Percentiles rank a stretch among this genome's conserved stretches.
Conservation (phyloP, 2,329 filamentous ascomycete genomes). For the Claviceps pusilla region DNA sequence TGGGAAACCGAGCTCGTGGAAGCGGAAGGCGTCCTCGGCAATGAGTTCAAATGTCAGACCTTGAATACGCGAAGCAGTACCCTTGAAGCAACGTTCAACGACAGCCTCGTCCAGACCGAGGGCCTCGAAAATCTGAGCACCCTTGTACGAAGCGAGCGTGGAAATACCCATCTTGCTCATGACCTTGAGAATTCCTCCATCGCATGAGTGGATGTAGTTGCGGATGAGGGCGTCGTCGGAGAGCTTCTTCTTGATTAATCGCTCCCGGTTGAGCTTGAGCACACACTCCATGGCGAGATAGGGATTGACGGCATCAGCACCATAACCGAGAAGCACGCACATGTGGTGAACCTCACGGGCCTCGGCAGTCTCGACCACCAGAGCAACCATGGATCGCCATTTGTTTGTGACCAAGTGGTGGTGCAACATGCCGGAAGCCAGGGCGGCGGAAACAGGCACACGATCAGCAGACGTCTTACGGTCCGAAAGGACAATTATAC, state of each 20-base stretch:
- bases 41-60: constrained; percentile 89
- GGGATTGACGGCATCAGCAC: constrained; percentile 85
- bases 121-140: constrained; percentile 93
- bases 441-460: constrained; percentile 68
- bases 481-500: constrained; percentile 79
- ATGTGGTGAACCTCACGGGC: constrained; percentile 96
- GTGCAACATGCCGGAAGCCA: constrained; percentile 87
- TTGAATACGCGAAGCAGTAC: constrained; percentile 85
- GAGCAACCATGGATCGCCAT: constrained; percentile 76
- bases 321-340: constrained; percentile 94
- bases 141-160: constrained; percentile 90
- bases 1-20: constrained; percentile 88
- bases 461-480: constrained; percentile 70
- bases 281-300: constrained; percentile 95
- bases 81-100: constrained; percentile 86
- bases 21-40: constrained; percentile 83
- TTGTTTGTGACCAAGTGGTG: constrained; percentile 92
- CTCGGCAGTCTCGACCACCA: constrained; percentile 80
- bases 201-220: constrained; percentile 94
- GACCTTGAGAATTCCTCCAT: constrained; percentile 92
- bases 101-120: constrained; percentile 85
- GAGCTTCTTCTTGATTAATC: constrained; percentile 80
- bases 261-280: constrained; percentile 87
- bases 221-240: constrained; percentile 68
- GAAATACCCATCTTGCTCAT: constrained; percentile 99